A percentile compares a stretch with the other conserved stretches of the same genome.
Evolutionary conservation across 768 basidiomycete genomes (phyloP).

Genomic region (Xerocomellus dryophilus): DNA sequence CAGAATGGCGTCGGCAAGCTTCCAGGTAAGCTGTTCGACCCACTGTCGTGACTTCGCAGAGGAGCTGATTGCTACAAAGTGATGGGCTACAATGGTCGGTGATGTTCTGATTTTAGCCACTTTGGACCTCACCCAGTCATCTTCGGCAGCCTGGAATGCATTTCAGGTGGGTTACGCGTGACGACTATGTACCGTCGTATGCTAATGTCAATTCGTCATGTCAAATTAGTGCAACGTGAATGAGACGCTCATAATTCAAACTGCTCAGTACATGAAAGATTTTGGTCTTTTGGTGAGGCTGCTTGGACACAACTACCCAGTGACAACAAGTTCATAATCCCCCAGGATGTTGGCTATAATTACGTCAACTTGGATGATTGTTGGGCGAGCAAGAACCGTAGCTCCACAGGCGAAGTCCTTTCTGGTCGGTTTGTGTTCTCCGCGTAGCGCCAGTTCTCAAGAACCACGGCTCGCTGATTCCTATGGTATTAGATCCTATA

Average conservation of each 20-base stretch:
- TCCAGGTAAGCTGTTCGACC: slow-evolving; percentile 21
- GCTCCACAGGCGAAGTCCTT: slow-evolving; percentile 48
- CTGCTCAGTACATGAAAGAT: slow-evolving; percentile 48
- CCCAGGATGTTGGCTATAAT: slow-evolving; percentile 54
- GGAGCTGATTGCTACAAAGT: slow-evolving; percentile 18
- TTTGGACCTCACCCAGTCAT: slow-evolving; percentile 3
- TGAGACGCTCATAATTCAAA: slow-evolving; percentile 48
- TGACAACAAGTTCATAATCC: background rate
- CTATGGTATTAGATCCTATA: slow-evolving; percentile 36
- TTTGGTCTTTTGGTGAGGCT: slow-evolving; percentile 46
- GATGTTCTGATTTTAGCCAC: background rate
- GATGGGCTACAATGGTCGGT: slow-evolving; percentile 33
- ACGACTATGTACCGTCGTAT: background rate
- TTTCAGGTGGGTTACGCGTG: slow-evolving; percentile 45
- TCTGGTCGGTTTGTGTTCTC: slow-evolving; percentile 39
- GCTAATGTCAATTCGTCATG: background rate
- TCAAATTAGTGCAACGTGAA: slow-evolving; percentile 52
- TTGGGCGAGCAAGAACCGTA: slow-evolving; percentile 55
- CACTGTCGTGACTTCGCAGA: background rate
- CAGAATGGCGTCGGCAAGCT: slow-evolving; percentile 32
- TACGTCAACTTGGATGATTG: slow-evolving; percentile 65
- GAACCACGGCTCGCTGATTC: background rate
- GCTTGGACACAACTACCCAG: background rate
- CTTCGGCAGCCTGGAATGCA: slow-evolving; percentile 58
- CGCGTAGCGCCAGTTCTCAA: background rate